Conservation (phyloP, 225 moss, liverwort and hornwort genomes). For the Climacium dendroides region DNA sequence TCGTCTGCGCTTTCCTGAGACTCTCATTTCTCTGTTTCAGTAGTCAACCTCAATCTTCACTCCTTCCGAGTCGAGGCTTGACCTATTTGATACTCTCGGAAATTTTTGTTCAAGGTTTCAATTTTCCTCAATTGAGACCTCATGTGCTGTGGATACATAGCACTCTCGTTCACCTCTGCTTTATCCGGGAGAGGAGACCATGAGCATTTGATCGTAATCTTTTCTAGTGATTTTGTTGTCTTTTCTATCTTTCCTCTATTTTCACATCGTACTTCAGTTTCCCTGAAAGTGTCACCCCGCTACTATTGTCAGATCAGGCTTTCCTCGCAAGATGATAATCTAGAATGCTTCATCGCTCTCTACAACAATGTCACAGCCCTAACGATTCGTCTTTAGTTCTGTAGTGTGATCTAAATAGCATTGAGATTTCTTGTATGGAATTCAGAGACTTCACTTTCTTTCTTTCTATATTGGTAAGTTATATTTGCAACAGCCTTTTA, state of each 20-base stretch:
- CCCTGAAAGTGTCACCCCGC: not conserved
- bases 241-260: not conserved
- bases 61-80: not conserved
- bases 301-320: not conserved
- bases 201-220: not conserved
- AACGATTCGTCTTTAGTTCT: not conserved
- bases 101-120: not conserved
- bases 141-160: not conserved
- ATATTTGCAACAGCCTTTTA: not conserved
- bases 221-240: not conserved
- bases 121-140: not conserved
- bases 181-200: not conserved
- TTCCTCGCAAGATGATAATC: not conserved
- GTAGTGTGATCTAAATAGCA: not conserved
- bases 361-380: not conserved
- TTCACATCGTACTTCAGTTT: not conserved
- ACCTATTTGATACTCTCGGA: not conserved
- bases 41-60: not conserved
- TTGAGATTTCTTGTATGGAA: not conserved
- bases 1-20: not conserved
- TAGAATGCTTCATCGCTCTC: not conserved
- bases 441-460: not conserved
- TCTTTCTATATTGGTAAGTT: not conserved
- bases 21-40: not conserved
- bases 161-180: not conserved